Conservation (phyloP, 257 asterid species). For the Solanum piurae region DNA sequence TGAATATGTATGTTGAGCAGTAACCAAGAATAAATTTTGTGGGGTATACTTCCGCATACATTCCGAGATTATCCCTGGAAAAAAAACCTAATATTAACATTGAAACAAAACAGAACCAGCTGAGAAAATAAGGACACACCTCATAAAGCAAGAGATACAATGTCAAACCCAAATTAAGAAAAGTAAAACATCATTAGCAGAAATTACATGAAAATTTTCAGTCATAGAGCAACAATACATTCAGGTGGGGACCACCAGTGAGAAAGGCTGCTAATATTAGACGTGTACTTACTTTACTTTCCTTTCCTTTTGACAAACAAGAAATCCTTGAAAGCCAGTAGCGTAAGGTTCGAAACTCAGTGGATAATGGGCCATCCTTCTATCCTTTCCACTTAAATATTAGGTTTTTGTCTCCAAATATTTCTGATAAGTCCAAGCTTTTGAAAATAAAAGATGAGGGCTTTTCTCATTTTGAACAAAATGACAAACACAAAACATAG, state of each 20-base stretch:
- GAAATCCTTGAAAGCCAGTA: not conserved
- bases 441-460: not conserved
- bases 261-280: not conserved
- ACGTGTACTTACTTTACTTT: not conserved
- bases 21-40: conserved; percentile 70
- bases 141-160: not conserved
- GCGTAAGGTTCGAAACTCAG: not conserved
- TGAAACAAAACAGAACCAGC: not conserved
- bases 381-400: not conserved
- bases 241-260: not conserved
- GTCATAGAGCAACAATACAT: not conserved
- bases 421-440: not conserved
- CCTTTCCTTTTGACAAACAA: not conserved
- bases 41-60: conserved; percentile 55
- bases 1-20: conserved; percentile 86
- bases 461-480: not conserved
- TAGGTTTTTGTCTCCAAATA: not conserved
- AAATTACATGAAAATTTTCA: not conserved
- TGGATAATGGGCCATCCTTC: not conserved
- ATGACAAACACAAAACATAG: not conserved
- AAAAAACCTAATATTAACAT: not conserved
- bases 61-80: conserved; percentile 68
- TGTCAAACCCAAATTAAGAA: not conserved
- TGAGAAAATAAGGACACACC: not conserved
- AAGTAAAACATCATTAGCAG: not conserved